Evolutionary conservation across 2,329 filamentous ascomycete species (phyloP).

Genomic region (Chaetomium olivaceum): DNA sequence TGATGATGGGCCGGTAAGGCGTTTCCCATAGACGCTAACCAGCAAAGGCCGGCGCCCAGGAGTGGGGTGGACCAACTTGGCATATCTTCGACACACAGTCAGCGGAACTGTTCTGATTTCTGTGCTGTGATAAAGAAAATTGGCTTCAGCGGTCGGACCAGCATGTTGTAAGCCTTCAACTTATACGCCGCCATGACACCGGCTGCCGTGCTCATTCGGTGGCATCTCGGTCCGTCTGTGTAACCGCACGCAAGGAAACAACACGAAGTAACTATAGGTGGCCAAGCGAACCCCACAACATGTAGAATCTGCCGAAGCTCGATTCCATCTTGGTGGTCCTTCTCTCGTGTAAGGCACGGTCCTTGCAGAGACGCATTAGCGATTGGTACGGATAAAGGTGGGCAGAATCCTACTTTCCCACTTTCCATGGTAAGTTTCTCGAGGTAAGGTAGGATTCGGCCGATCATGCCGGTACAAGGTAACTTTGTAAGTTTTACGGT

Average conservation of each 20-base stretch:
- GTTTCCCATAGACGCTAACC: background rate
- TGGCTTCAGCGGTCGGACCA: background rate
- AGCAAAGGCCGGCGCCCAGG: constrained; percentile 1
- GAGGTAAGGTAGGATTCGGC: background rate
- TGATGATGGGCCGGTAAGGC: background rate
- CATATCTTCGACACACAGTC: background rate
- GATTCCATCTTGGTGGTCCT: background rate
- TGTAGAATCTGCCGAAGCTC: background rate
- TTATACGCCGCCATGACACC: background rate
- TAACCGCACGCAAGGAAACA: background rate
- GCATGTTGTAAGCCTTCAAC: background rate
- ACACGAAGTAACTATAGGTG: background rate
- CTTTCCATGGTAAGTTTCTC: too few species aligned
- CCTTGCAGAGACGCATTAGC: background rate
- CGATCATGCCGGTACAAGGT: background rate
- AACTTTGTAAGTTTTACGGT: background rate
- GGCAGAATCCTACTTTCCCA: background rate
- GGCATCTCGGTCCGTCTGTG: background rate
- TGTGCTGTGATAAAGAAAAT: too few species aligned
- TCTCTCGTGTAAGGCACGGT: background rate
- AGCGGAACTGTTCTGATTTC: background rate
- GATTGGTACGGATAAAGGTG: background rate
- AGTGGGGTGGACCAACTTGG: constrained; percentile 2
- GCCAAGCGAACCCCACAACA: background rate
- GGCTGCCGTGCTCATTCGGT: background rate